These are phyloP conservation scores for Sclerotinia spermophila DNA, from an alignment of 2,329 filamentous ascomycete species.

Conservation along the genomic window DNA sequence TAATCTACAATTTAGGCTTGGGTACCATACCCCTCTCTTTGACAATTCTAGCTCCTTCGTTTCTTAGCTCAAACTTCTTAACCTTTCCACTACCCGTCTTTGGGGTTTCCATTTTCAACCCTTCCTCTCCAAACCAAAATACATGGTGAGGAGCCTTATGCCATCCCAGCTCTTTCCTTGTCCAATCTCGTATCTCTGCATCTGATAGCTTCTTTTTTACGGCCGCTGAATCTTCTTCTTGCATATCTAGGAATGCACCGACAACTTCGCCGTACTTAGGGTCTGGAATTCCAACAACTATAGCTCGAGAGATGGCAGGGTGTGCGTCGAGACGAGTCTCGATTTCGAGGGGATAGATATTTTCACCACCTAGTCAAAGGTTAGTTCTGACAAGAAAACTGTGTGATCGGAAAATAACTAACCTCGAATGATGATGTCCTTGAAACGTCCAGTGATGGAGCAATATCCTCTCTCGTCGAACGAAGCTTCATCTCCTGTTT, in stretches of 20 bases:
- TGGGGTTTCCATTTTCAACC: constrained; percentile 48
- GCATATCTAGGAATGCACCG: constrained; percentile 62
- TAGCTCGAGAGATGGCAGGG: constrained; percentile 52
- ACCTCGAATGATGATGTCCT: constrained; percentile 66
- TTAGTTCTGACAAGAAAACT: background rate
- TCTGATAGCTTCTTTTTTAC: constrained; percentile 63
- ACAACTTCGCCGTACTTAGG: constrained; percentile 64
- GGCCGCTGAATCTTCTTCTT: constrained; percentile 42
- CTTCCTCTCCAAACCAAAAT: constrained; percentile 68
- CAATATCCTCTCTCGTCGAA: constrained; percentile 45
- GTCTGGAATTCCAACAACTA: constrained; percentile 61
- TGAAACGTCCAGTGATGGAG: constrained; percentile 63
- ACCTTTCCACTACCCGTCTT: constrained; percentile 72
- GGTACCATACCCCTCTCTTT: constrained; percentile 14
- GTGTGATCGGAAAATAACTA: constrained; percentile 33
- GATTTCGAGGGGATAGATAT: constrained; percentile 63
- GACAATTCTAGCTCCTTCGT: constrained; percentile 26
- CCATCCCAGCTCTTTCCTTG: constrained; percentile 55
- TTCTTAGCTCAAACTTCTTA: constrained; percentile 48
- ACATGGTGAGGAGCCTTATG: constrained; percentile 69
- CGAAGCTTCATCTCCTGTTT: constrained; percentile 52
- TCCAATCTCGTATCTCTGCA: constrained; percentile 60
- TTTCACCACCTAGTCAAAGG: constrained; percentile 43
- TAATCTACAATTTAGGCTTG: constrained; percentile 10
- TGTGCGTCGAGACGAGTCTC: constrained; percentile 63